Evolutionary conservation across 2,329 filamentous ascomycete genomes (phyloP), one percentile per base, ranked within the genome.

Genomic region (Fusarium globosum): DNA sequence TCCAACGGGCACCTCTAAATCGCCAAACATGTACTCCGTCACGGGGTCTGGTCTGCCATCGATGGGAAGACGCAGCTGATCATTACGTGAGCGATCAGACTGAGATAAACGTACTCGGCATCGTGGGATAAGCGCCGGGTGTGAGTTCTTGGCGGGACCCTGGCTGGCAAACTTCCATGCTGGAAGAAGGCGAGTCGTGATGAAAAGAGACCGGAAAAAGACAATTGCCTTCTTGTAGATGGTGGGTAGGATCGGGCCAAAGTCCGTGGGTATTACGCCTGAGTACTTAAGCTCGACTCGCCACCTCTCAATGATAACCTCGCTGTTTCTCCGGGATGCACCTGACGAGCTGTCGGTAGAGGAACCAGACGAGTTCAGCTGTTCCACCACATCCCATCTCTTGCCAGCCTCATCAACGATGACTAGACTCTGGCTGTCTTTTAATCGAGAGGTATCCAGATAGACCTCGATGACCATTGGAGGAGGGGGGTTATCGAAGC

Each of bases 191-290:
- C 94, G 92, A 45, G 94, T 90, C 61, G 93, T 93, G 56, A 94
- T 90, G 81, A 94, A 97, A 51, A 99, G 87, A 4, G 95, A 95
- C 68, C 96, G 90, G 83, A 98, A 98, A 77, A 98, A 91, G 75
- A 98, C 93, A 73, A 99, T 97, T 77, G 94, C 94, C 84, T 97
- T 96, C 85, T 99, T 99, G 87, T 99, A 99, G 66, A 97, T 91
- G 59, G 94, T 96, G 20, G 96, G 95, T 58, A 98, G 85, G 38
- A 85, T 86, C 16, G 86, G 85, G 13, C 88, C 89, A 80, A 91
- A 94, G 53, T 89, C 86, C 21, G 73, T 87, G 80, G 80, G 86
- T 80, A 65, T 86, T 90, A 89, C 70, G 57, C 73, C 74, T 21
- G 76, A 79, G 41, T 79, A 74, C 79, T 93, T 93, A 64, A 98